phyloP scores from a whole-genome alignment of 202 grass and related monocot species.

The Musa balbisiana region DNA sequence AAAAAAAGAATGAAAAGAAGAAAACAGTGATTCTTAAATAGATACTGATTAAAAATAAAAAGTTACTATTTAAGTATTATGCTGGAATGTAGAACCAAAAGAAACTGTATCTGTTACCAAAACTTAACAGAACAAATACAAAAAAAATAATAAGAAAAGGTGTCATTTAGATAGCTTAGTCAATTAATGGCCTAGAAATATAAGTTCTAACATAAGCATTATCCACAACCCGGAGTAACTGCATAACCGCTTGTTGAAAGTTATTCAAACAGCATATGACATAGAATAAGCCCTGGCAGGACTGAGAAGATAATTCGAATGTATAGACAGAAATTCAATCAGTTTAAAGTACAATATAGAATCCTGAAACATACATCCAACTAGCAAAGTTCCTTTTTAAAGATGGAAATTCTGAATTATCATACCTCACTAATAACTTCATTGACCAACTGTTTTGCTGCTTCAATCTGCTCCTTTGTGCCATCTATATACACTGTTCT shows the following conservation, averaged over 20 bases:
- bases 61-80: background rate
- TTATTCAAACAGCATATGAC: background rate
- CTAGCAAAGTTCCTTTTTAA: background rate
- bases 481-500: constrained; percentile 94
- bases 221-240: too few species aligned
- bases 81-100: too few species aligned
- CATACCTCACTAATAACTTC: constrained; percentile 93
- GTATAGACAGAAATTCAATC: background rate
- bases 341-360: background rate
- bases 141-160: too few species aligned
- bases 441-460: constrained; percentile 83
- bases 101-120: too few species aligned
- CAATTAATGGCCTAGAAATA: too few species aligned
- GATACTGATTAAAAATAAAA: background rate
- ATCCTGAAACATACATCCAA: background rate
- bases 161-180: too few species aligned
- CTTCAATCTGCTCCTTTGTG: constrained; percentile 84
- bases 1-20: too few species aligned
- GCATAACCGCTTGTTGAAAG: background rate
- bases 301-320: background rate
- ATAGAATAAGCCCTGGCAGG: background rate
- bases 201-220: too few species aligned
- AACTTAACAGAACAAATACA: too few species aligned
- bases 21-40: too few species aligned
- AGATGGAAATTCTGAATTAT: background rate